Conservation (phyloP, 2,329 filamentous ascomycete species). For the Talaromyces islandicus region DNA sequence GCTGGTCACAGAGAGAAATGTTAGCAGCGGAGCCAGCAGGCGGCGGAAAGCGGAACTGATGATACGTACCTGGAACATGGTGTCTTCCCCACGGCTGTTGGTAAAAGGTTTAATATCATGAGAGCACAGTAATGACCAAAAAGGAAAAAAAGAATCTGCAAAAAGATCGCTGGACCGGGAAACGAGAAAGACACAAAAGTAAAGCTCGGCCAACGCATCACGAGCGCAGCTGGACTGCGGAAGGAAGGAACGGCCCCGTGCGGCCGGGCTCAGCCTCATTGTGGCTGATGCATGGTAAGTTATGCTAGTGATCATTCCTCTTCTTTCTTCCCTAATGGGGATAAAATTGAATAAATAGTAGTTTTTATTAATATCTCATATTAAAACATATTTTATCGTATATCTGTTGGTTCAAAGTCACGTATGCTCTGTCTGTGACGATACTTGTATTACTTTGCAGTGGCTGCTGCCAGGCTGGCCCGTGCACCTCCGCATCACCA, state of each 20-base stretch:
- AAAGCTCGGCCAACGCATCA: conserved; percentile 3
- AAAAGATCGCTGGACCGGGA: not conserved
- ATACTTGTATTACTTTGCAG: not conserved
- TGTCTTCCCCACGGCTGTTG: conserved; percentile 15
- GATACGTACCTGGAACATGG: conserved; percentile 25
- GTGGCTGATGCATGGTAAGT: not conserved
- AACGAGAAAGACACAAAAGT: not conserved
- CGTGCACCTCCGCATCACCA: not conserved
- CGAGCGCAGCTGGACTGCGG: not conserved
- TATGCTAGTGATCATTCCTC: not conserved
- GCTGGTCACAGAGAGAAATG: conserved; percentile 41
- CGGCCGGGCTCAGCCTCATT: not conserved
- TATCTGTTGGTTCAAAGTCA: not conserved
- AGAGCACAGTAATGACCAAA: conserved; percentile 4
- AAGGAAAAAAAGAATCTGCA: not conserved
- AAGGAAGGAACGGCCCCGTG: not conserved
- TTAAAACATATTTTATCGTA: too few species aligned
- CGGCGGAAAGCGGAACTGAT: not conserved
- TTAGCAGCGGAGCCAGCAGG: not conserved
- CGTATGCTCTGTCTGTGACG: too few species aligned
- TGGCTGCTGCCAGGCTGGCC: not conserved
- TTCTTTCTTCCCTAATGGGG: too few species aligned
- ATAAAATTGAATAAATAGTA: too few species aligned
- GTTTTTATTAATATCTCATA: too few species aligned
- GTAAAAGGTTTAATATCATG: not conserved